These are phyloP conservation scores for Nicotiana knightiana DNA, from an alignment of 257 asterid species.

Conservation along the genomic window DNA sequence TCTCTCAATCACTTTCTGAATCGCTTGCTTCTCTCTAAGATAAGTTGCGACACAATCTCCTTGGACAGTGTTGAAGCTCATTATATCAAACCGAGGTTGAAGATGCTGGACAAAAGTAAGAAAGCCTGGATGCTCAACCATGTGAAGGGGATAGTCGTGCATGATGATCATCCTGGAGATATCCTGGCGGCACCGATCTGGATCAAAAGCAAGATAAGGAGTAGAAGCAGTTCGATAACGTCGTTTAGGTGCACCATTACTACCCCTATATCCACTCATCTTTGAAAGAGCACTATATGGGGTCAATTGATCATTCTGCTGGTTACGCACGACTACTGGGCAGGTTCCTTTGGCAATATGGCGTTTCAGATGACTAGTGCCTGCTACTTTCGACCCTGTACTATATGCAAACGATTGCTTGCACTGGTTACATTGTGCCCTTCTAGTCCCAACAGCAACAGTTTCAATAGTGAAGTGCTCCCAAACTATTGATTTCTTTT, in stretches of 20 bases:
- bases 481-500: conserved; percentile 96
- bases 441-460: conserved; percentile 63
- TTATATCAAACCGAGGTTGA: conserved; percentile 93
- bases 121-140: conserved; percentile 95
- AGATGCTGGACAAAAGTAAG: conserved; percentile 73
- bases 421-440: conserved; percentile 95
- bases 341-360: conserved; percentile 93
- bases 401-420: conserved; percentile 99
- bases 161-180: conserved; percentile 82
- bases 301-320: conserved; percentile 14
- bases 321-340: conserved; percentile 58
- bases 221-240: conserved; percentile 59
- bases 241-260: conserved; percentile 54
- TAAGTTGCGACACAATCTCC: conserved; percentile 92
- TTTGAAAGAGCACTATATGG: conserved; percentile 75
- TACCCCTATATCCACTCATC: conserved; percentile 28
- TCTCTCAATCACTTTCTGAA: conserved; percentile 67
- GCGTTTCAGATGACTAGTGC: conserved; percentile 97
- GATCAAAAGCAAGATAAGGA: conserved; percentile 60
- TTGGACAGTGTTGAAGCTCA: conserved; percentile 85
- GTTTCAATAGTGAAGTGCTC: conserved; percentile 92
- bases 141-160: conserved; percentile 97
- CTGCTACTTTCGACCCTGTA: conserved; percentile 92
- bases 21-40: conserved; percentile 65
- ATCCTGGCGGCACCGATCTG: conserved; percentile 82